Percentiles rank a stretch among this genome's conserved stretches.
These are phyloP conservation scores for Candida albicans DNA, from an alignment of 1,139 yeast species.

Conservation along the genomic window DNA sequence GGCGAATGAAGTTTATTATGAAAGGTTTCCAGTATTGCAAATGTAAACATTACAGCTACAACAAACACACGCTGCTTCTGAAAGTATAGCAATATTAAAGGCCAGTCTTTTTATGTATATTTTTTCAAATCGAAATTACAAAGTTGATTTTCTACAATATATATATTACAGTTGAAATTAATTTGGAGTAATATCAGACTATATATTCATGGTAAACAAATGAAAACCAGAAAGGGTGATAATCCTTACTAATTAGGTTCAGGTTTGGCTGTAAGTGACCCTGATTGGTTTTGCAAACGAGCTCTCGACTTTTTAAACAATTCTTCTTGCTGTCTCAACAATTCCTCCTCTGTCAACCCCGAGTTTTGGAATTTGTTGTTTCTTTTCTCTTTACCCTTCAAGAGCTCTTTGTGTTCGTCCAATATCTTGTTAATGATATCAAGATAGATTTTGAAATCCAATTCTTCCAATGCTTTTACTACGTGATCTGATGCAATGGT, in stretches of 20 bases:
- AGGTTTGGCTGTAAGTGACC: slow-evolving; percentile 13
- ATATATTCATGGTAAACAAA: too few species aligned
- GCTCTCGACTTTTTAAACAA: slow-evolving; percentile 87
- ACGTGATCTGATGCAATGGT: slow-evolving; percentile 98
- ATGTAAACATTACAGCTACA: neutral
- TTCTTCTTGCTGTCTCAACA: slow-evolving; percentile 89
- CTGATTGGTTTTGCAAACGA: slow-evolving; percentile 48
- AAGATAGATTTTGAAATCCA: slow-evolving; percentile 84
- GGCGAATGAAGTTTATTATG: neutral
- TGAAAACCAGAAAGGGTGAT: neutral
- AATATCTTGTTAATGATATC: slow-evolving; percentile 80
- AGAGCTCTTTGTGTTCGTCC: slow-evolving; percentile 82
- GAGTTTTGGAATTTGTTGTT: slow-evolving; percentile 92
- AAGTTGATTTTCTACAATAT: neutral
- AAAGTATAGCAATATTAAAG: too few species aligned
- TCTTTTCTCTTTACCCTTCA: slow-evolving; percentile 86
- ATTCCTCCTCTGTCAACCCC: slow-evolving; percentile 89
- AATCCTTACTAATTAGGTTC: slow-evolving; percentile 8
- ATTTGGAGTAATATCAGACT: neutral
- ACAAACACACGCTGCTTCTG: too few species aligned
- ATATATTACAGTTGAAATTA: neutral
- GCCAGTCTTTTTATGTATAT: too few species aligned
- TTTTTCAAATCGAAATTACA: neutral
- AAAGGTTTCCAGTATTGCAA: neutral
- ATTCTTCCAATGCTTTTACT: slow-evolving; percentile 80